A percentile compares a stretch with the other conserved stretches of the same genome.
Conservation (phyloP, 345 rosid genomes). For the Jatropha curcas region DNA sequence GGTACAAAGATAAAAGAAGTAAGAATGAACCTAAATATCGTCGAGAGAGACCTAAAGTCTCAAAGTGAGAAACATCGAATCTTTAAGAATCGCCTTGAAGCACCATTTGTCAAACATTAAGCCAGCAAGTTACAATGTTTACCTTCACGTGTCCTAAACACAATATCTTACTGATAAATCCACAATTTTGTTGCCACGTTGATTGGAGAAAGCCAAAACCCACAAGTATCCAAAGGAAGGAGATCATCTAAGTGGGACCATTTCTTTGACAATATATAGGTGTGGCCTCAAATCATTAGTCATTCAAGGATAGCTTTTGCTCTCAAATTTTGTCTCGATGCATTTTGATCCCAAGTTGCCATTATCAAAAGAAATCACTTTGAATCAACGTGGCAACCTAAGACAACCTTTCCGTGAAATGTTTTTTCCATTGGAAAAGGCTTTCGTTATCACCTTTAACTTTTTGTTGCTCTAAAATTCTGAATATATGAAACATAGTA, state of each 20-base stretch:
- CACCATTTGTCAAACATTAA: constrained; percentile 6
- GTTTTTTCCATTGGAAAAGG: not conserved
- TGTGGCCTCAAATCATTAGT: constrained; percentile 25
- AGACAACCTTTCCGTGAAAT: not conserved
- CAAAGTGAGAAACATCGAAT: constrained; percentile 9
- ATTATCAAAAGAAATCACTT: constrained; percentile 2
- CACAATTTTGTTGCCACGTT: constrained; percentile 29
- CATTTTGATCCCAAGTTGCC: constrained; percentile 19
- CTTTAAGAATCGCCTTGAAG: constrained; percentile 20
- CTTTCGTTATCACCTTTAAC: not conserved
- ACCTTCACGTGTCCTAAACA: constrained; percentile 11
- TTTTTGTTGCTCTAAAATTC: not conserved
- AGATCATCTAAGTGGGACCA: not conserved
- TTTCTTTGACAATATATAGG: not conserved
- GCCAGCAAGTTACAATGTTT: not conserved
- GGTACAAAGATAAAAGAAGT: too few species aligned
- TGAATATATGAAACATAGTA: too few species aligned
- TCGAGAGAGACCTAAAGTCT: not conserved
- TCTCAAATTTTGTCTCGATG: constrained; percentile 22
- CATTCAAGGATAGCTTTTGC: constrained; percentile 16
- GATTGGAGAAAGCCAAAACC: not conserved
- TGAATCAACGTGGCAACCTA: constrained; percentile 25
- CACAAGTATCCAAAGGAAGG: not conserved
- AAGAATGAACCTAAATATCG: too few species aligned
- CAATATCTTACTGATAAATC: constrained; percentile 5